These are phyloP conservation scores for Monosporascus sp. DNA, from an alignment of 2,329 filamentous ascomycete genomes.

Conservation along the genomic window DNA sequence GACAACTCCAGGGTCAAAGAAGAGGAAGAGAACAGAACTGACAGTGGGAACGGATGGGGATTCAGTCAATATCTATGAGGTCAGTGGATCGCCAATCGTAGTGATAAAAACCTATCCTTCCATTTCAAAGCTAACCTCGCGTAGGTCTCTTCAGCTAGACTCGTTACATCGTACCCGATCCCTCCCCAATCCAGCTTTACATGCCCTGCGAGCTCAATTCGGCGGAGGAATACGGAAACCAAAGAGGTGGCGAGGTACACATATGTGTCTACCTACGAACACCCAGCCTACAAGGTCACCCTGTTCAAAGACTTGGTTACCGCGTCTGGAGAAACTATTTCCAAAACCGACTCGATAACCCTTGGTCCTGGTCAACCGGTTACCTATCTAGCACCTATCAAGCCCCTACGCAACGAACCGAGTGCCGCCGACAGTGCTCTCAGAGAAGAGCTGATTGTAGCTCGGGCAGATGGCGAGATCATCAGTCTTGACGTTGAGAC, in stretches of 20 bases:
- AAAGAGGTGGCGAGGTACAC: conserved; percentile 53
- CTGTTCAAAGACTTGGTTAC: conserved; percentile 55
- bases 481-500: conserved; percentile 55
- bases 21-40: conserved; percentile 58
- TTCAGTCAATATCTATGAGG: conserved; percentile 61
- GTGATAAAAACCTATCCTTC: neutral
- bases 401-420: conserved; percentile 23
- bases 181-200: conserved; percentile 60
- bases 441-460: conserved; percentile 41
- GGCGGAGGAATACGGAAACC: conserved; percentile 42
- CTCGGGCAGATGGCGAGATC: conserved; percentile 57
- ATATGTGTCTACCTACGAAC: conserved; percentile 51
- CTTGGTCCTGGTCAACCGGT: conserved; percentile 37
- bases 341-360: conserved; percentile 40
- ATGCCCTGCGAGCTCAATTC: conserved; percentile 55
- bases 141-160: conserved; percentile 54
- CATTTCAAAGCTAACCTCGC: conserved; percentile 1
- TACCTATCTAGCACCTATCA: conserved; percentile 36
- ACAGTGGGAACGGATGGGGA: conserved; percentile 62
- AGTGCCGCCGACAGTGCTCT: conserved; percentile 5
- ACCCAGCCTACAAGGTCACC: conserved; percentile 45
- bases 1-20: conserved; percentile 51
- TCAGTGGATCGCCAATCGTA: conserved; percentile 3
- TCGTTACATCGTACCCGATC: conserved; percentile 63
- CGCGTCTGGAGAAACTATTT: conserved; percentile 45